Conservation (phyloP, 768 basidiomycete species). For the Lanmaoa pseudosensibilis region DNA sequence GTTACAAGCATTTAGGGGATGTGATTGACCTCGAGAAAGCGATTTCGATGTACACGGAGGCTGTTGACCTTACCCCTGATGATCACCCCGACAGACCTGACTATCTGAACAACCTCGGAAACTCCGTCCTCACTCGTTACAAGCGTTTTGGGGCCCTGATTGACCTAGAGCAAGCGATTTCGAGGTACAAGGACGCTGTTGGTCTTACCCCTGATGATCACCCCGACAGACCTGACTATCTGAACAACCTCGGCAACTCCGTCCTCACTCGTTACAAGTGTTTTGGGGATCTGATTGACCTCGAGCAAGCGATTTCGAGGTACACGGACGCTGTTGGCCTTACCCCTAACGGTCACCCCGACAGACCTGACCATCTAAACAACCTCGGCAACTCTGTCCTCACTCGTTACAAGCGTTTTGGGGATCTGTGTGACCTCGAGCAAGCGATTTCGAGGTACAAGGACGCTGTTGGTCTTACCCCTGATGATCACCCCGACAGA, state of each 20-base stretch:
- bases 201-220: neutral
- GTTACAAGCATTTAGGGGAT: too few relatives aligned
- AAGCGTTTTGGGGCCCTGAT: neutral
- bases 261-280: too few relatives aligned
- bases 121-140: neutral
- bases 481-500: too few relatives aligned
- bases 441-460: neutral
- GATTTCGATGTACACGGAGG: too few relatives aligned
- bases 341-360: neutral
- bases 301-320: neutral
- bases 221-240: neutral
- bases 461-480: too few relatives aligned
- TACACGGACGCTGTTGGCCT: neutral
- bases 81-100: neutral
- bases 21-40: too few relatives aligned
- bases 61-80: too few relatives aligned
- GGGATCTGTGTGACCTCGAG: neutral
- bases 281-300: neutral
- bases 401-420: neutral
- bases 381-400: too few relatives aligned
- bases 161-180: constrained; percentile 5
- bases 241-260: too few relatives aligned
- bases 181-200: neutral
- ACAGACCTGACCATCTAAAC: neutral
- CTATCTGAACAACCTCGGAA: neutral